Conservation (phyloP, 495 filamentous ascomycete genomes). For the Penicillium paradoxum region DNA sequence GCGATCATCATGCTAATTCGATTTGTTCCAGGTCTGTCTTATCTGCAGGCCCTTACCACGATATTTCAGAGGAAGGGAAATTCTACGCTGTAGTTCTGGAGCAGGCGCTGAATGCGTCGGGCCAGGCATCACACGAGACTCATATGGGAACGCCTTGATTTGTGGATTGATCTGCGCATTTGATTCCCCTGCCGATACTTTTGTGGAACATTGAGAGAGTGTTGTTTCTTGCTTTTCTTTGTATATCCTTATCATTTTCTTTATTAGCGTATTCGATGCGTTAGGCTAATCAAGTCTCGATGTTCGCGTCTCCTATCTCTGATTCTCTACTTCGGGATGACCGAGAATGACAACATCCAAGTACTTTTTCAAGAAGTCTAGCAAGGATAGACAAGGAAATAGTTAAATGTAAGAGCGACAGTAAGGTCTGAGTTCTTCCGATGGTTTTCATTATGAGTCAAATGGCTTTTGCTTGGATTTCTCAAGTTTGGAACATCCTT, state of each 20-base stretch:
- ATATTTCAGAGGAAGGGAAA: slow-evolving; percentile 37
- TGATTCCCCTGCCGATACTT: not conserved
- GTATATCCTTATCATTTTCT: not conserved
- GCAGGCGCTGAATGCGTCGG: slow-evolving; percentile 12
- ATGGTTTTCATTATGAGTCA: too few relatives aligned
- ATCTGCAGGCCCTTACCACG: slow-evolving; percentile 38
- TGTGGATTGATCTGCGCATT: not conserved
- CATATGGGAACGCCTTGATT: slow-evolving; percentile 11
- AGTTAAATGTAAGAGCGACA: too few relatives aligned
- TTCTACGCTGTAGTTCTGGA: slow-evolving; percentile 44
- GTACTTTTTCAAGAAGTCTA: too few relatives aligned
- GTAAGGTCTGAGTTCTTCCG: too few relatives aligned
- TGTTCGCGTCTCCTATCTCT: not conserved
- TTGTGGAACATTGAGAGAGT: not conserved
- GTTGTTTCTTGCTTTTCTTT: not conserved
- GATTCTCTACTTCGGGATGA: not conserved
- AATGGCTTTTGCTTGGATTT: too few relatives aligned
- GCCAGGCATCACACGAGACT: slow-evolving; percentile 8
- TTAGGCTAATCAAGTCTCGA: not conserved
- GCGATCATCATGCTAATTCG: slow-evolving; percentile 6
- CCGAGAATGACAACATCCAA: not conserved
- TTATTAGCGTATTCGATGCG: not conserved
- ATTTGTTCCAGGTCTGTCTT: slow-evolving; percentile 29
- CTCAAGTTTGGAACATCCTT: too few relatives aligned
- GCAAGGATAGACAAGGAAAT: too few relatives aligned